Conservation (phyloP, 2,329 filamentous ascomycete species). For the Fusarium ramigenum region DNA sequence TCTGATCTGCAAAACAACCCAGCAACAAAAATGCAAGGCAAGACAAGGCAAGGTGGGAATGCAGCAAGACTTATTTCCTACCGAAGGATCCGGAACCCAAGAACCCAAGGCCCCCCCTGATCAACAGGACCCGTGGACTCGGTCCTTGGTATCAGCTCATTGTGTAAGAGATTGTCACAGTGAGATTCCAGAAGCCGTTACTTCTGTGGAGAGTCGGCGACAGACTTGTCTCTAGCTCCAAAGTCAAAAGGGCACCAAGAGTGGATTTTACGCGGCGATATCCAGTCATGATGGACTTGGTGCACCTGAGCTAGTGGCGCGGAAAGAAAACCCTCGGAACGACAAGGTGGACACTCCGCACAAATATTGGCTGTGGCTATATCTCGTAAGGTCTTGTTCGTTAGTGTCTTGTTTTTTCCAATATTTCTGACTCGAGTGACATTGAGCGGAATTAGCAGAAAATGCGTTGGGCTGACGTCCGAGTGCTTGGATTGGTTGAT, state of each 20-base stretch:
- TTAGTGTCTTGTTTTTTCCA: neutral
- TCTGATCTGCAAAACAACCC: constrained; percentile 5
- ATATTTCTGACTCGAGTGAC: neutral
- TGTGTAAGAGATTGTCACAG: neutral
- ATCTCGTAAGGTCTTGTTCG: neutral
- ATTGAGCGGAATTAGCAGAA: neutral
- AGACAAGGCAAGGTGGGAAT: neutral
- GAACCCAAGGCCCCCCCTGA: neutral
- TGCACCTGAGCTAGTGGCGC: neutral
- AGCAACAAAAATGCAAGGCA: neutral
- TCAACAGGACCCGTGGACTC: neutral
- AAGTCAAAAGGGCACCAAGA: constrained; percentile 3
- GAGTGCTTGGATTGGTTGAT: neutral
- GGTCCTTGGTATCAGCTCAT: neutral
- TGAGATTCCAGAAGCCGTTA: neutral
- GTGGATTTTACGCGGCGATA: neutral
- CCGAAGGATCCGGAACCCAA: neutral
- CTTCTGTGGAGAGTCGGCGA: neutral
- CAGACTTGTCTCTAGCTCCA: neutral
- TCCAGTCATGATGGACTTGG: neutral
- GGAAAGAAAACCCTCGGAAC: neutral
- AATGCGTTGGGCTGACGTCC: neutral
- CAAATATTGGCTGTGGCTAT: neutral
- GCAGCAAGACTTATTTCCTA: constrained; percentile 28
- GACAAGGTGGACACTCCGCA: neutral